Percentiles rank a stretch among this genome's conserved stretches.
These are phyloP conservation scores for Lachancea lanzarotensis DNA, from an alignment of 805 yeast genomes.

Conservation along the genomic window DNA sequence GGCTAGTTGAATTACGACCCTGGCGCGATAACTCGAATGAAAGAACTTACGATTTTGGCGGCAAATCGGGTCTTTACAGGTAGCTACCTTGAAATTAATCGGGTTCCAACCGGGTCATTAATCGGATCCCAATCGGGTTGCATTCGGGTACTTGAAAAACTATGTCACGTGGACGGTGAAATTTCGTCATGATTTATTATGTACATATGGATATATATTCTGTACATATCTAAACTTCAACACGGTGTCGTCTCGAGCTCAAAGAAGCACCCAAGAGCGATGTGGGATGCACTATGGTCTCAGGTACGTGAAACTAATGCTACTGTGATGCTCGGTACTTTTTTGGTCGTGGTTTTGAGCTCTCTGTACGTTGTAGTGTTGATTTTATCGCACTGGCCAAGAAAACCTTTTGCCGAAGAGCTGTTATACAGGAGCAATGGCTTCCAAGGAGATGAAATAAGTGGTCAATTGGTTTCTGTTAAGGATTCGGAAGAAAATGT, in stretches of 20 bases:
- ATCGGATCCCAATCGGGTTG: not conserved
- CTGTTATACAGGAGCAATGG: constrained; percentile 47
- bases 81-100: too few relatives aligned
- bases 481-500: constrained; percentile 9
- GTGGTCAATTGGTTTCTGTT: constrained; percentile 25
- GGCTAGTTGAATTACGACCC: too few relatives aligned
- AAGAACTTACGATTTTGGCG: too few relatives aligned
- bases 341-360: constrained; percentile 8
- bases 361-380: constrained; percentile 38
- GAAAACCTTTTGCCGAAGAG: constrained; percentile 50
- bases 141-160: too few relatives aligned
- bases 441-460: constrained; percentile 23
- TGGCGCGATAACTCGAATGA: too few relatives aligned
- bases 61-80: too few relatives aligned
- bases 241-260: not conserved
- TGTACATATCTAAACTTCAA: not conserved
- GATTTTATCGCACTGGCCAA: constrained; percentile 56
- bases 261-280: not conserved
- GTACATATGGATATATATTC: not conserved
- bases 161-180: not conserved
- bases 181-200: not conserved
- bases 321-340: constrained; percentile 10
- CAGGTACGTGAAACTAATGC: constrained; percentile 11
- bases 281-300: constrained; percentile 4
- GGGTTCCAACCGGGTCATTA: too few relatives aligned